Percentiles rank a stretch among this genome's conserved stretches.
These are phyloP conservation scores for Ophiostoma sp. DNA, from an alignment of 2,329 filamentous ascomycete genomes.

Conservation along the genomic window DNA sequence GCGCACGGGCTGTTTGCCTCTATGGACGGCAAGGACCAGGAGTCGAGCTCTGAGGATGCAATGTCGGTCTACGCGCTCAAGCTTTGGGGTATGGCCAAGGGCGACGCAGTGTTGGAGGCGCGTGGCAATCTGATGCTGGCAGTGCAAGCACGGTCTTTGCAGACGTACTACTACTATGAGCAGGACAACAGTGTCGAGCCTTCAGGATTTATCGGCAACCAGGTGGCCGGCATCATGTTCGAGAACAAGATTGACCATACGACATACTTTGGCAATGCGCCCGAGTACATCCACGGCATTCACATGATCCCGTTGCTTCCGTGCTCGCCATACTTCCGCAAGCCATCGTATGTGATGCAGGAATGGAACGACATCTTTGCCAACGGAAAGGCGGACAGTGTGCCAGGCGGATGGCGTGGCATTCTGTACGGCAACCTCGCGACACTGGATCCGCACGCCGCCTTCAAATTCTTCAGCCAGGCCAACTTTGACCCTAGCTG, in stretches of 20 bases:
- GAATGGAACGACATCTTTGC: constrained; percentile 81
- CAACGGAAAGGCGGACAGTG: constrained; percentile 57
- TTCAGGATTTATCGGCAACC: constrained; percentile 72
- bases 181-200: constrained; percentile 66
- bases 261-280: constrained; percentile 74
- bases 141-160: constrained; percentile 66
- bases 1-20: constrained; percentile 71
- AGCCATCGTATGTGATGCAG: constrained; percentile 63
- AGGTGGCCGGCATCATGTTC: constrained; percentile 66
- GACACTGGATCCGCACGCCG: constrained; percentile 62
- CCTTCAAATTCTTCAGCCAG: constrained; percentile 70
- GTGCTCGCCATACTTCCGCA: constrained; percentile 61
- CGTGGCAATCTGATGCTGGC: constrained; percentile 78
- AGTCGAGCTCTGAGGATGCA: constrained; percentile 84
- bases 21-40: constrained; percentile 72
- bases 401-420: constrained; percentile 76
- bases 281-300: constrained; percentile 70
- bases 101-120: constrained; percentile 74
- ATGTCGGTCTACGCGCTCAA: constrained; percentile 84
- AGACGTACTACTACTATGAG: constrained; percentile 76
- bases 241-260: constrained; percentile 95
- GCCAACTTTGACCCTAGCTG: constrained; percentile 59
- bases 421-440: constrained; percentile 79
- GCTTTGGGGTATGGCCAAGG: constrained; percentile 80
- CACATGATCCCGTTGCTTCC: constrained; percentile 77